Conservation (phyloP, 306 rosid species). For the Acacia crassicarpa region DNA sequence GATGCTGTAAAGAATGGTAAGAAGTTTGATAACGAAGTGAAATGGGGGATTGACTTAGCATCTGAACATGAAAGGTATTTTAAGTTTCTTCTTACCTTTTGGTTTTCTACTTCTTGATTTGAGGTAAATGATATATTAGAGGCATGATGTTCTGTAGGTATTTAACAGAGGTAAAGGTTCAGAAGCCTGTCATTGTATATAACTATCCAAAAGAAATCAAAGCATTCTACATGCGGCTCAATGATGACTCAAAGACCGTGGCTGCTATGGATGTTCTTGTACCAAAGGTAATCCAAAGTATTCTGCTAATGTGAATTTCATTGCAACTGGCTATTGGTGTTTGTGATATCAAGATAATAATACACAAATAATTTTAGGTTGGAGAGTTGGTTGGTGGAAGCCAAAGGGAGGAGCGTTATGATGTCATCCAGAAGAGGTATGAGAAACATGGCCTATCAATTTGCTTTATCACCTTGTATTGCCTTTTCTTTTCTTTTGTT, state of each 20-base stretch:
- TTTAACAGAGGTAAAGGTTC: slow-evolving; percentile 82
- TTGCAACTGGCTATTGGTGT: slow-evolving; percentile 1
- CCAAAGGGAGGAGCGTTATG: slow-evolving; percentile 92
- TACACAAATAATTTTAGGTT: slow-evolving; percentile 54
- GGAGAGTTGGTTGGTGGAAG: slow-evolving; percentile 96
- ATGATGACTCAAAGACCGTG: slow-evolving; percentile 83
- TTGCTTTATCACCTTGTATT: neutral
- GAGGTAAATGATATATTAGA: slow-evolving; percentile 23
- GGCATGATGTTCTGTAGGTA: slow-evolving; percentile 53
- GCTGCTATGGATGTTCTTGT: slow-evolving; percentile 99
- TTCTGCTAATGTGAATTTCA: slow-evolving; percentile 1
- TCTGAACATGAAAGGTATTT: slow-evolving; percentile 94
- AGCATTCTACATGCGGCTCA: slow-evolving; percentile 97
- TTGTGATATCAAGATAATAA: slow-evolving; percentile 3
- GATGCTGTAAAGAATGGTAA: slow-evolving; percentile 81
- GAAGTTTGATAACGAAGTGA: slow-evolving; percentile 87
- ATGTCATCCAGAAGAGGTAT: slow-evolving; percentile 70
- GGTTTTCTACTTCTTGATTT: neutral
- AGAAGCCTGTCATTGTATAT: slow-evolving; percentile 91
- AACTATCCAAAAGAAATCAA: slow-evolving; percentile 93
- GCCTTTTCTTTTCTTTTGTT: neutral
- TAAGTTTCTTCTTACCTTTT: neutral
- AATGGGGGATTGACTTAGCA: slow-evolving; percentile 95
- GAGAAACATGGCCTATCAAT: neutral
- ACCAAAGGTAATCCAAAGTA: slow-evolving; percentile 63